phyloP scores from a whole-genome alignment of 768 basidiomycete species.

The Calocybe gangraenosa region DNA sequence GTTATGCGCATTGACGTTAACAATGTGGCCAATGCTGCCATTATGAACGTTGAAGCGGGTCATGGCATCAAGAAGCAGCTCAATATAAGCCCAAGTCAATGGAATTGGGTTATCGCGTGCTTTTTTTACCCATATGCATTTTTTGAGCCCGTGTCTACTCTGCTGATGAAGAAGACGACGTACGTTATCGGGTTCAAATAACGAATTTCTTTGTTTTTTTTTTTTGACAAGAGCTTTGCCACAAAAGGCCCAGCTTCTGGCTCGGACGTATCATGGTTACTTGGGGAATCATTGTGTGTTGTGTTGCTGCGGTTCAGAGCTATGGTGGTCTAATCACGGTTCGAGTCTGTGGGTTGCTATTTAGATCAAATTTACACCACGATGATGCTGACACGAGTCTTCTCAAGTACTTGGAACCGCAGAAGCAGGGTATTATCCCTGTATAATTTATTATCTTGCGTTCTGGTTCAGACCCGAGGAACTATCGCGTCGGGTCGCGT shows the following conservation, averaged over 20 bases:
- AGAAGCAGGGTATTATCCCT: constrained; percentile 17
- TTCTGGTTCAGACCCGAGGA: constrained; percentile 15
- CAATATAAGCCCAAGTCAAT: constrained; percentile 8
- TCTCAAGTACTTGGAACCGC: constrained; percentile 11
- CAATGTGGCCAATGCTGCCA: constrained; percentile 13
- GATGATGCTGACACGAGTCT: background rate
- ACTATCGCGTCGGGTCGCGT: constrained; percentile 8
- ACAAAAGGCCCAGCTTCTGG: constrained; percentile 14
- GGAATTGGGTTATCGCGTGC: constrained; percentile 14
- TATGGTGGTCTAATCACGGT: constrained; percentile 9
- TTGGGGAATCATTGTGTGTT: constrained; percentile 12
- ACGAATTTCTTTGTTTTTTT: background rate
- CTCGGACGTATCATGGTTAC: constrained; percentile 13
- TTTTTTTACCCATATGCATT: constrained; percentile 15
- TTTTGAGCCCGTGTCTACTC: constrained; percentile 11
- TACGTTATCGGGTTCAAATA: background rate
- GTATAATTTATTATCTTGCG: constrained; percentile 14
- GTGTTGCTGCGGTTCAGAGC: constrained; percentile 10
- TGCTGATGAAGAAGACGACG: constrained; percentile 14
- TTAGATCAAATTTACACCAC: no score
- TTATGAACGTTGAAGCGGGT: constrained; percentile 12
- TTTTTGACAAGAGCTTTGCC: background rate
- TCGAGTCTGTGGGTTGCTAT: constrained; percentile 8
- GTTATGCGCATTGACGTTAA: constrained; percentile 14
- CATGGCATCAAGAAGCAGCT: constrained; percentile 15